phyloP scores from a whole-genome alignment of 805 yeast genomes.

The Hermanozyma aechmeae region DNA sequence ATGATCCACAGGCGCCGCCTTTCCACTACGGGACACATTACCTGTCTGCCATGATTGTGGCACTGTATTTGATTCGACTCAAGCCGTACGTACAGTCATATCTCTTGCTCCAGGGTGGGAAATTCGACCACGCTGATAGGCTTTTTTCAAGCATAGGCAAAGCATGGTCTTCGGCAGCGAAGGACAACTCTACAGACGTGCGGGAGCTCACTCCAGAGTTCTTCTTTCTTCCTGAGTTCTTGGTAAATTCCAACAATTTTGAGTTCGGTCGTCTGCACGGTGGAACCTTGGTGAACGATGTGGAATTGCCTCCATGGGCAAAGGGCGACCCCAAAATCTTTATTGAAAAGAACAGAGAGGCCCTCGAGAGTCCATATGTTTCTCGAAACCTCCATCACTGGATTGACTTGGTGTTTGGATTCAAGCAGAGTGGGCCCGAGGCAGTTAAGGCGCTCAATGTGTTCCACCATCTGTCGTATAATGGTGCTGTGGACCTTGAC shows the following conservation, averaged over 20 bases:
- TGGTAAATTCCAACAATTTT: constrained; percentile 54
- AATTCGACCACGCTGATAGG: constrained; percentile 82
- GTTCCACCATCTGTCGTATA: constrained; percentile 76
- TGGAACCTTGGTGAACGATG: constrained; percentile 52
- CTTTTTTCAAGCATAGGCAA: constrained; percentile 65
- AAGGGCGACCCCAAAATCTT: constrained; percentile 66
- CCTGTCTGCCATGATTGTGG: constrained; percentile 88
- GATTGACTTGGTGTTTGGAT: constrained; percentile 83
- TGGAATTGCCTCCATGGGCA: constrained; percentile 77
- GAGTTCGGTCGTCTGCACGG: constrained; percentile 66
- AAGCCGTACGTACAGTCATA: constrained; percentile 79
- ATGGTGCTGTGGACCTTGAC: constrained; percentile 75
- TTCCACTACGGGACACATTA: constrained; percentile 92
- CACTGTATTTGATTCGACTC: constrained; percentile 67
- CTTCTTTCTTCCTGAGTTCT: constrained; percentile 71
- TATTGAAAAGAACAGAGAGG: constrained; percentile 68
- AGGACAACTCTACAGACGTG: constrained; percentile 79
- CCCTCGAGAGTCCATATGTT: constrained; percentile 75
- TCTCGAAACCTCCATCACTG: constrained; percentile 68
- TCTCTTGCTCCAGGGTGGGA: constrained; percentile 74
- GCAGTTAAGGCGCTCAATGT: constrained; percentile 66
- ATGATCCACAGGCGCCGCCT: constrained; percentile 55
- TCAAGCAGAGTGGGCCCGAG: constrained; percentile 61
- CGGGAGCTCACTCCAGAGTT: constrained; percentile 84
- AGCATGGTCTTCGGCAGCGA: constrained; percentile 75